Base-by-base conservation (phyloP, 2,329 filamentous ascomycete genomes). In the Phialemoniopsis sp. region DNA sequence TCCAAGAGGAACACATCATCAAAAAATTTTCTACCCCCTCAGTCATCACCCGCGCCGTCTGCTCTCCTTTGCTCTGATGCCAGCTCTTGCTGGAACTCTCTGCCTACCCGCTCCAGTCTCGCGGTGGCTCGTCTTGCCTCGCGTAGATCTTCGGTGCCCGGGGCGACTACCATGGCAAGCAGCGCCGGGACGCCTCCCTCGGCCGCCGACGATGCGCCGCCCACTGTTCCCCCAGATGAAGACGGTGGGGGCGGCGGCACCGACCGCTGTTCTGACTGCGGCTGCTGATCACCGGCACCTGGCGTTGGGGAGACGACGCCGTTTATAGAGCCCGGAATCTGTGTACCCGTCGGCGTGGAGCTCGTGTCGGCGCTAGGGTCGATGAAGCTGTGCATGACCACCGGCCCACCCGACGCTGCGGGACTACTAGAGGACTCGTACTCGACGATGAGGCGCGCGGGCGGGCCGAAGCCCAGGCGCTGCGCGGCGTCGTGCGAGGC, bases 361-460 rank as follows among this genome's bases (percentile, higher is more conserved):
- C 38, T n/a, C 31, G 16, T 14, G 37, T 29, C 18, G 18, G 33
- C 31, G 26, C 21, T 53, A 17, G 64, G 63, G 41, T 69, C 65
- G 44, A 76, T 55, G 50, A 68, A 76, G 17, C 68, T 71, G 45
- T 72, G 60, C 18, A 52, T 42, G 29, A 52, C 35, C 8, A 52
- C 35, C 12, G 40, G 32, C 14, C 15, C 32, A 6, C 30, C 28
- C n/a, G n/a, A n/a, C n/a, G n/a, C n/a, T n/a, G n/a, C 10, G 7
- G n/a, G n/a, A n/a, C n/a, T n/a, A n/a, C n/a, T n/a, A 36, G 59
- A 58, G 30, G 64, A 59, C 3, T 60, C 62, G 53, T 76, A 74
- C 53, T 81, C 77, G 53, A 81, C 69, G 57, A 81, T 73, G 46
- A 82, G 67, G 55, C 77, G 73, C 51, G 74, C 66, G 3, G 76